Percentiles rank a stretch among this genome's conserved stretches.
These are phyloP conservation scores for Coemansia javaensis DNA, from an alignment of 192 early-diverging fungal genomes.

Conservation along the genomic window DNA sequence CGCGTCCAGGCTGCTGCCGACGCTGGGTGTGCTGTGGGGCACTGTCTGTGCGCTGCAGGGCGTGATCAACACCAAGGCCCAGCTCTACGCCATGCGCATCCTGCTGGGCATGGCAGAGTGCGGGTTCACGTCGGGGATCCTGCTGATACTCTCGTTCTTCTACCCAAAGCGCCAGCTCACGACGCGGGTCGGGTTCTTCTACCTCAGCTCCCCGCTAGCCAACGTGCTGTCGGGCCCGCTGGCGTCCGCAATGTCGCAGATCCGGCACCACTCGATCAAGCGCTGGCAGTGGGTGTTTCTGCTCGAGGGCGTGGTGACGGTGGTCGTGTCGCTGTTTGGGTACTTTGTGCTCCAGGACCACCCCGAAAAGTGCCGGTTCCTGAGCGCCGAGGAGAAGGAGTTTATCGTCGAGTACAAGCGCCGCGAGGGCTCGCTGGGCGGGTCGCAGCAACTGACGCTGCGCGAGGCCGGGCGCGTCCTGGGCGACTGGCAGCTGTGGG, in stretches of 20 bases:
- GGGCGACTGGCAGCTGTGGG: conserved; percentile 45
- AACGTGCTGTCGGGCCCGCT: conserved; percentile 41
- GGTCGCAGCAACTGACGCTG: conserved; percentile 20
- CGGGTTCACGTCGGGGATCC: conserved; percentile 38
- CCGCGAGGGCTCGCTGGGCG: conserved; percentile 34
- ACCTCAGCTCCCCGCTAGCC: conserved; percentile 36
- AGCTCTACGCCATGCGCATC: conserved; percentile 41
- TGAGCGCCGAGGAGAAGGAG: conserved; percentile 26
- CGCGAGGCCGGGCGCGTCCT: conserved; percentile 11
- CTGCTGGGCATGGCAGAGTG: conserved; percentile 43
- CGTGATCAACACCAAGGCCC: conserved; percentile 24
- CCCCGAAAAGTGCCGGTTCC: conserved; percentile 39
- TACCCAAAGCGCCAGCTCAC: conserved; percentile 35
- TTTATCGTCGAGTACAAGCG: conserved; percentile 34
- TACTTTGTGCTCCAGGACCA: conserved; percentile 42
- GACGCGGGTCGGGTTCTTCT: conserved; percentile 26
- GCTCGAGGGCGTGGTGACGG: conserved; percentile 40
- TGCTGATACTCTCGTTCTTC: conserved; percentile 41
- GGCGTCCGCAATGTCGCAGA: conserved; percentile 45
- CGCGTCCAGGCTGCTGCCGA: conserved; percentile 35
- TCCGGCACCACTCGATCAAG: conserved; percentile 33
- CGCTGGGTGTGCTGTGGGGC: conserved; percentile 41
- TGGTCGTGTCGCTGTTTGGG: conserved; percentile 24
- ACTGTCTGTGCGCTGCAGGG: conserved; percentile 41
- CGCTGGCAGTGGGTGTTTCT: conserved; percentile 53